Conservation (phyloP, 2,329 filamentous ascomycete species). For the Cladosporium sp. region DNA sequence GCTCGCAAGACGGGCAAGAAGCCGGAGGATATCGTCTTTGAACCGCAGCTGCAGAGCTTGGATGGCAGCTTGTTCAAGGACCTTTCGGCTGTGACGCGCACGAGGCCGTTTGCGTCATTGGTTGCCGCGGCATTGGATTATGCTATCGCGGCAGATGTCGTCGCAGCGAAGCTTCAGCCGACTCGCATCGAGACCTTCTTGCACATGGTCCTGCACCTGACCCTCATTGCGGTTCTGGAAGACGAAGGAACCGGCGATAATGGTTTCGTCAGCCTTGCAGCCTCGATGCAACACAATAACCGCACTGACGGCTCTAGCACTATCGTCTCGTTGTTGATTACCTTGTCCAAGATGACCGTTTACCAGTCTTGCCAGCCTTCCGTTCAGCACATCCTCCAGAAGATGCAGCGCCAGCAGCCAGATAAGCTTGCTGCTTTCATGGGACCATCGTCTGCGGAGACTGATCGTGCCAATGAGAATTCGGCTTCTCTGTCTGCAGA, state of each 20-base stretch:
- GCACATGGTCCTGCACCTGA: constrained; percentile 85
- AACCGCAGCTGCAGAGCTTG: constrained; percentile 79
- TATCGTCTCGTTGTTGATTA: constrained; percentile 54
- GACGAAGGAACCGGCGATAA: constrained; percentile 19
- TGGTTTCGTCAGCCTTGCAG: constrained; percentile 34
- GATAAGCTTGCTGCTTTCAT: constrained; percentile 71
- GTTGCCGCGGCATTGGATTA: constrained; percentile 88
- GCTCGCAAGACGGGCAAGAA: constrained; percentile 84
- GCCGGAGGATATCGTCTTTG: constrained; percentile 82
- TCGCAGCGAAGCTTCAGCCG: constrained; percentile 72
- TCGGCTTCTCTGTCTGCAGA: constrained; percentile 66
- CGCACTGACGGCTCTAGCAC: constrained; percentile 22
- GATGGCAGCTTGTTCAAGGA: constrained; percentile 74
- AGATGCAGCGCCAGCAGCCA: constrained; percentile 81
- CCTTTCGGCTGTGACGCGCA: constrained; percentile 77
- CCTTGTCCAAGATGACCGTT: constrained; percentile 63
- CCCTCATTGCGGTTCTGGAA: constrained; percentile 82
- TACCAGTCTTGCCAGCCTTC: constrained; percentile 84
- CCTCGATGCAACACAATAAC: constrained; percentile 19
- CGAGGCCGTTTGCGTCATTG: constrained; percentile 84
- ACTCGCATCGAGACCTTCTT: constrained; percentile 89
- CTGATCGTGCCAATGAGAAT: constrained; percentile 78
- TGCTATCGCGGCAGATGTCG: constrained; percentile 67
- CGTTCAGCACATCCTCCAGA: constrained; percentile 77
- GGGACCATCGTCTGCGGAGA: constrained; percentile 59